Percentiles rank a stretch among this genome's conserved stretches.
These are phyloP conservation scores for Rhodofomes roseus DNA, from an alignment of 1,284 basidiomycete species.

Conservation along the genomic window DNA sequence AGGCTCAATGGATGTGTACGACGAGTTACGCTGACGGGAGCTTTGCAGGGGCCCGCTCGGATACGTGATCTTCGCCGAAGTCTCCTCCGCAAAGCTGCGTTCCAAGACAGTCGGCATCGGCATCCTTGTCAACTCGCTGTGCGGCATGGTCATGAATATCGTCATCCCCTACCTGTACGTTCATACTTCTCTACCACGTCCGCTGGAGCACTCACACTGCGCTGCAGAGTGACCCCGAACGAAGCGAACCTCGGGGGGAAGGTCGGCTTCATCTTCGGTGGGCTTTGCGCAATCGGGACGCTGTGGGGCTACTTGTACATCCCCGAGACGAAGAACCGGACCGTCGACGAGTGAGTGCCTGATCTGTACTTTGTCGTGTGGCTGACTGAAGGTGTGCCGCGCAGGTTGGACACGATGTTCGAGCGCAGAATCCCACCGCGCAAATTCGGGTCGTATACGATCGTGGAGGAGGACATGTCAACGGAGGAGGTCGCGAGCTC, in stretches of 20 bases:
- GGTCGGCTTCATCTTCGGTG: slow-evolving; percentile 12
- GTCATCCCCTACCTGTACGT: slow-evolving; percentile 9
- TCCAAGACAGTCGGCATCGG: slow-evolving; percentile 12
- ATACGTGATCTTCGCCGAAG: slow-evolving; percentile 10
- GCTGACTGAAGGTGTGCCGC: background rate
- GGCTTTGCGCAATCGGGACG: slow-evolving; percentile 5
- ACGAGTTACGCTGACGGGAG: background rate
- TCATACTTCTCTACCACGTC: background rate
- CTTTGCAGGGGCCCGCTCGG: slow-evolving; percentile 8
- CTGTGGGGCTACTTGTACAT: slow-evolving; percentile 10
- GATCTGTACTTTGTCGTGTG: background rate
- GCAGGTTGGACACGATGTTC: slow-evolving; percentile 7
- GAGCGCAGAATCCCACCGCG: slow-evolving; percentile 6
- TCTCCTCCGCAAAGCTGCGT: slow-evolving; percentile 8
- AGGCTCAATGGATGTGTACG: background rate
- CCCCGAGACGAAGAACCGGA: slow-evolving; percentile 10
- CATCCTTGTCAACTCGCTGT: slow-evolving; percentile 9
- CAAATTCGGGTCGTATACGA: slow-evolving; percentile 3
- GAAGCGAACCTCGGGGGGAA: slow-evolving; percentile 12
- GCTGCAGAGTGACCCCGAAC: slow-evolving; percentile 8
- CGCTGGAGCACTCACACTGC: background rate
- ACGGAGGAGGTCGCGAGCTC: background rate
- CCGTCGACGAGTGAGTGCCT: slow-evolving; percentile 8
- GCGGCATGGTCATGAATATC: slow-evolving; percentile 12
- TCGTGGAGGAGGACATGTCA: background rate